Conservation (phyloP, 768 basidiomycete genomes). For the Lactarius evosmus region DNA sequence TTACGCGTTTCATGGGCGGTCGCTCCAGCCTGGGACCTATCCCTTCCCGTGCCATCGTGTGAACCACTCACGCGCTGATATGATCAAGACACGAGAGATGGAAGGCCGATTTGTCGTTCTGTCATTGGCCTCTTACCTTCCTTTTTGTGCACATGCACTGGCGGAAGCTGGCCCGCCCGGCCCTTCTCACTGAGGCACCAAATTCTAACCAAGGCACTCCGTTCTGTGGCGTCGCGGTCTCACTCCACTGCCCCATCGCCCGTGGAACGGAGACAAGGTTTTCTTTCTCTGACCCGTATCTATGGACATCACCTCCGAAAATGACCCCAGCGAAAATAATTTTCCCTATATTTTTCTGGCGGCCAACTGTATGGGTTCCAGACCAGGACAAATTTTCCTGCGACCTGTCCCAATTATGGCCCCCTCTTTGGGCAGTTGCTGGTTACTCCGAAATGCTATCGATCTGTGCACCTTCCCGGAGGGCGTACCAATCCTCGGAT, state of each 20-base stretch:
- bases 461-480: neutral
- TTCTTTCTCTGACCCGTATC: neutral
- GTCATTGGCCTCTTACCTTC: neutral
- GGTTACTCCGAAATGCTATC: neutral
- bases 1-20: neutral
- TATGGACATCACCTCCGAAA: neutral
- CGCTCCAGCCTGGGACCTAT: neutral
- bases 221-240: neutral
- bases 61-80: slow-evolving; percentile 5
- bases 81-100: neutral
- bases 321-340: neutral
- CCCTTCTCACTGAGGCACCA: neutral
- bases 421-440: neutral
- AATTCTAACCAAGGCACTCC: neutral
- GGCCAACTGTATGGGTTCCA: neutral
- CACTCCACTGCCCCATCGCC: neutral
- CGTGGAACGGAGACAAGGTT: neutral
- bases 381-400: neutral
- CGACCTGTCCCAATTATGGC: too few relatives aligned
- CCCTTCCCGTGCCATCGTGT: neutral
- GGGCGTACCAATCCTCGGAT: neutral
- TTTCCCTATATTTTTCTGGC: neutral
- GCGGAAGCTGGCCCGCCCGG: neutral
- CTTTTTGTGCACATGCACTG: neutral
- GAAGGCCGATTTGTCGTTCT: neutral